A percentile compares a stretch with the other conserved stretches of the same genome.
Conservation (phyloP, 2,329 filamentous ascomycete species). For the Ilyonectria sp. region DNA sequence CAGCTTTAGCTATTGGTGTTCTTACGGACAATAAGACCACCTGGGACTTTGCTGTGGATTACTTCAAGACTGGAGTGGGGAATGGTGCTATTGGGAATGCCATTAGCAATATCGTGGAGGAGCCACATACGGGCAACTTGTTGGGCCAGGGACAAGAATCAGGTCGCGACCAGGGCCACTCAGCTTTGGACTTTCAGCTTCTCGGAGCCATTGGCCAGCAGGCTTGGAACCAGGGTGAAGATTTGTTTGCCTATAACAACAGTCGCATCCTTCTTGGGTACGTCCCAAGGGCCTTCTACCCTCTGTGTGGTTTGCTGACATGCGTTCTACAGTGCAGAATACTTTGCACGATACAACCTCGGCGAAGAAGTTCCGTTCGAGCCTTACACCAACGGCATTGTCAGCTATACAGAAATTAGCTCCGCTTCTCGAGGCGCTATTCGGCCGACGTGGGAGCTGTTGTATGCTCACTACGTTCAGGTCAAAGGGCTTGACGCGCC, state of each 20-base stretch:
- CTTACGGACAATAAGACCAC: conserved; percentile 24
- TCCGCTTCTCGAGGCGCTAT: conserved; percentile 22
- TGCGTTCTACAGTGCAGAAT: conserved; percentile 22
- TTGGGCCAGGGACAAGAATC: conserved; percentile 37
- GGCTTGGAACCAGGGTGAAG: conserved; percentile 34
- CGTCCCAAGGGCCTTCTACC: background rate
- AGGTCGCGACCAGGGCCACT: conserved; percentile 36
- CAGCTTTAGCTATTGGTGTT: conserved; percentile 31
- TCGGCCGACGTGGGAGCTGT: conserved; percentile 32
- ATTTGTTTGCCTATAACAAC: conserved; percentile 35
- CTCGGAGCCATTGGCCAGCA: conserved; percentile 31
- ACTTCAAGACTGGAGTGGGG: conserved; percentile 32
- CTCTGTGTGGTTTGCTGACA: background rate
- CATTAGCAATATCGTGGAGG: conserved; percentile 22
- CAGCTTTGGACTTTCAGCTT: conserved; percentile 23
- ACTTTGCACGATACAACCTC: conserved; percentile 35
- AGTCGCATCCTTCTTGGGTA: conserved; percentile 40
- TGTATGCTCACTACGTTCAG: conserved; percentile 33
- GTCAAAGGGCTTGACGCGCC: conserved; percentile 34
- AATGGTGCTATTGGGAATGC: conserved; percentile 30
- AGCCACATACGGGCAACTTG: conserved; percentile 14
- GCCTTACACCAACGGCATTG: conserved; percentile 35
- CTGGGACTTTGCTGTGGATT: conserved; percentile 23
- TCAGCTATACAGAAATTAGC: conserved; percentile 26
- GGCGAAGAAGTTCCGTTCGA: conserved; percentile 37